Conservation (phyloP, 495 filamentous ascomycete species). For the Parmelia sp. region DNA sequence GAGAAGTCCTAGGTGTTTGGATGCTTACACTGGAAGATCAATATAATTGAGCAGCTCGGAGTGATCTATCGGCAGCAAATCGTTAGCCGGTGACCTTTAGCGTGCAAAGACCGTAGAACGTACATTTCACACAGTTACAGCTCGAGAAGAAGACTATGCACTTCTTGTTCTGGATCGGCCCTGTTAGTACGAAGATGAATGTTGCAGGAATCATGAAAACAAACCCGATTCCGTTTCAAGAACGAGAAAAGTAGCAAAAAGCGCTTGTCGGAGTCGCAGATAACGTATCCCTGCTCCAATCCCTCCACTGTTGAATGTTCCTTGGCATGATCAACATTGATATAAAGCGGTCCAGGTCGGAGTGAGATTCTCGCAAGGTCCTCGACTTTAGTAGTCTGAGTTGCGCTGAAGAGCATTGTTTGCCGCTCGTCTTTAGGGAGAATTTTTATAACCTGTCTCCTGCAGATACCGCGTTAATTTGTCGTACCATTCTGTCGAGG, state of each 20-base stretch:
- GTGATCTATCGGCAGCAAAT: slow-evolving; percentile 15
- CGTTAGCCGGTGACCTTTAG: slow-evolving; percentile 27
- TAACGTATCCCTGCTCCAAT: slow-evolving; percentile 89
- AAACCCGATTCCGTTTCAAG: slow-evolving; percentile 55
- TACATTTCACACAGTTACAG: slow-evolving; percentile 76
- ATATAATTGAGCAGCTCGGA: slow-evolving; percentile 92
- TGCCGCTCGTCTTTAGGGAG: slow-evolving; percentile 83
- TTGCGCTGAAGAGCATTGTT: slow-evolving; percentile 95
- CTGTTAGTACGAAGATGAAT: neutral
- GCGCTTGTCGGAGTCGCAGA: slow-evolving; percentile 87
- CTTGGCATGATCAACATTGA: slow-evolving; percentile 80
- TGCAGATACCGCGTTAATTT: neutral
- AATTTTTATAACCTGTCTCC: slow-evolving; percentile 91
- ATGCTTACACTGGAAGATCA: slow-evolving; percentile 67
- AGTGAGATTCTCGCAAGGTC: slow-evolving; percentile 92
- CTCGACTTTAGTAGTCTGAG: slow-evolving; percentile 97
- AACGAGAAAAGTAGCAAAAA: slow-evolving; percentile 95
- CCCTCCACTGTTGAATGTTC: slow-evolving; percentile 83
- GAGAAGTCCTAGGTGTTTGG: neutral
- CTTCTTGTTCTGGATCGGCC: slow-evolving; percentile 74
- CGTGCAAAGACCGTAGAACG: neutral
- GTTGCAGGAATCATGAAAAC: neutral
- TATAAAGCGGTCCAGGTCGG: slow-evolving; percentile 85
- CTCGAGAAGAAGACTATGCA: slow-evolving; percentile 95
- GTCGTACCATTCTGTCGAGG: neutral